Evolutionary conservation across 73 alveolate genomes (phyloP).

Genomic region (Paramecium primaurelia): DNA sequence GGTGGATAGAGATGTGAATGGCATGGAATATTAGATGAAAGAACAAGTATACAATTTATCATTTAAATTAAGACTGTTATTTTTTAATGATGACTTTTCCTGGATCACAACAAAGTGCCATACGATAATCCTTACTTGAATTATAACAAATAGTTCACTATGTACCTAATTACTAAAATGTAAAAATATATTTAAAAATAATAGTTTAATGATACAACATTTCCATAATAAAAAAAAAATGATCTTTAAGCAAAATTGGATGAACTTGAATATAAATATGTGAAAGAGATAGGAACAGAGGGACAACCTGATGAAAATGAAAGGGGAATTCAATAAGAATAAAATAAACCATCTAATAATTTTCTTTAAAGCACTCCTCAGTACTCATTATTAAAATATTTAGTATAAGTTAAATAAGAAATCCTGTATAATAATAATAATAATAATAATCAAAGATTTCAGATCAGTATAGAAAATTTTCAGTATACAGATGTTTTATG

Average conservation of each 20-base stretch:
- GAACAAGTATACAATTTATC: background rate
- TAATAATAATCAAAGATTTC: background rate
- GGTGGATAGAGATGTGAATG: conserved; percentile 25
- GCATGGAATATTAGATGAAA: conserved; percentile 35
- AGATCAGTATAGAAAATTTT: background rate
- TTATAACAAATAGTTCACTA: background rate
- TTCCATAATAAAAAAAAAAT: background rate
- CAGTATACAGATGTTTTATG: background rate
- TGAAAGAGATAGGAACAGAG: background rate
- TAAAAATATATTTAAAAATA: background rate
- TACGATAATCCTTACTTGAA: background rate
- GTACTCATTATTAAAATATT: background rate
- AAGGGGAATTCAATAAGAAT: background rate
- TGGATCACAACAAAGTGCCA: background rate
- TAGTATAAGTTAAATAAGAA: background rate
- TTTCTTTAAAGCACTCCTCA: background rate
- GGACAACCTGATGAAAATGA: background rate
- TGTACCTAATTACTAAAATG: background rate
- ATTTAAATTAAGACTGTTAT: background rate
- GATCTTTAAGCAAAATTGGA: background rate
- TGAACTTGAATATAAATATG: background rate
- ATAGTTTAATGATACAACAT: background rate
- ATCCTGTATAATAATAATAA: background rate
- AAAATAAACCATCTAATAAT: background rate
- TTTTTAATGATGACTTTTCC: conserved; percentile 25